Evolutionary conservation across 306 rosid genomes (phyloP), one percentile per base, ranked within the genome.

Genomic region (Pyrus pyrifolia): DNA sequence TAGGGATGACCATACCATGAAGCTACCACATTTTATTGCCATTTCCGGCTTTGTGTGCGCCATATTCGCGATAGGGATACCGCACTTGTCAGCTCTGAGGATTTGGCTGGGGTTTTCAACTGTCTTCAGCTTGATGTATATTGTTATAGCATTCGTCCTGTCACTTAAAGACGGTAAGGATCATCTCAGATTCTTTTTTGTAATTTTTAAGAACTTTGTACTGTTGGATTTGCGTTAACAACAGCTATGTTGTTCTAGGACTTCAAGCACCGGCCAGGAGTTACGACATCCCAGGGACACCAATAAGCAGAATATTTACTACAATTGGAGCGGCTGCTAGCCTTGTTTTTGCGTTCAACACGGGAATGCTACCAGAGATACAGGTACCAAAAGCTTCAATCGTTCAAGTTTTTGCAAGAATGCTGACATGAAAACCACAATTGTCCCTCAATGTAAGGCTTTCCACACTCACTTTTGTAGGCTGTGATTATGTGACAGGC

Each of bases 351-450:
- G 97, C 97, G 51, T 95, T 84, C 71, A 95, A 95, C 78, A 92
- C 99, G 3, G 99, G 99, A 83, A 95, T 95, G 97, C 96, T 95
- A 82, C 99, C 99, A 17, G 99, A 95, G 83, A 95, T 95, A 81
- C 99, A 95, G 96, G 99, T 89, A 85, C 51, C 57, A 35, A 72
- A 64, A 76, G 27, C 64, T 76, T 62, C 30, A 13, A 30, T 74
- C 73, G 64, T 67, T 70, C 10, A 30, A 68, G 77, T 70, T 70
- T 46, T 33, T 7, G 8, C 21, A 51, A 51, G 51, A 62, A 72
- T 31, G 38, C 31, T 59, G 25, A 59, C 17, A 11, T 0, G 31
- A 51, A 49, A 51, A 51, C 55, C 8, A 15, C 21, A 51, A 2
- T 51, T 19, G 21, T 63, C 31, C 11, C 2, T 14, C 11, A 9